These are phyloP conservation scores for Dothideomycetidae sp. DNA, from an alignment of 2,329 filamentous ascomycete species.

Conservation along the genomic window DNA sequence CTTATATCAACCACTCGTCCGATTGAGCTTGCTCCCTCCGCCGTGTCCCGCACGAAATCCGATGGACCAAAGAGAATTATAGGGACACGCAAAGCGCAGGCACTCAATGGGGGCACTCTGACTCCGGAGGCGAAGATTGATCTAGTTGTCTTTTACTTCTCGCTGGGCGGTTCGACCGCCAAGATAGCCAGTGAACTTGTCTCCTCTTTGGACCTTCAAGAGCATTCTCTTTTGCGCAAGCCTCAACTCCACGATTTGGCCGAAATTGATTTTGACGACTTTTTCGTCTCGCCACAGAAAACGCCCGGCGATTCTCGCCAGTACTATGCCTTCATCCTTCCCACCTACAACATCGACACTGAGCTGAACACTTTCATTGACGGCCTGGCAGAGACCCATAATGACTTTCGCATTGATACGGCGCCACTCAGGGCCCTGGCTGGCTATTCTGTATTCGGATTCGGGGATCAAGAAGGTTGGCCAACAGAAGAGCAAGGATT, in stretches of 20 bases:
- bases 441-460: constrained; percentile 87
- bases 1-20: background rate
- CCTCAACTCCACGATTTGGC: constrained; percentile 64
- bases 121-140: constrained; percentile 35
- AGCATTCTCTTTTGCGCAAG: constrained; percentile 29
- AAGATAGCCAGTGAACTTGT: constrained; percentile 52
- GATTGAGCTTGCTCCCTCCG: background rate
- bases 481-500: constrained; percentile 80
- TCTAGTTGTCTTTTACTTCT: constrained; percentile 76
- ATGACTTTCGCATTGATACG: constrained; percentile 93
- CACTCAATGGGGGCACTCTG: constrained; percentile 3
- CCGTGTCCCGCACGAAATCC: constrained; percentile 2
- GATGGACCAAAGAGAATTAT: constrained; percentile 19
- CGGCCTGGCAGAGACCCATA: constrained; percentile 80
- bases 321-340: constrained; percentile 74
- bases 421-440: constrained; percentile 60
- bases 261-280: constrained; percentile 84
- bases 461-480: constrained; percentile 86
- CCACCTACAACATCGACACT: constrained; percentile 90
- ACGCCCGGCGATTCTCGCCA: constrained; percentile 24
- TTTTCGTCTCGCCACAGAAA: constrained; percentile 67
- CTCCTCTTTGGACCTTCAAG: constrained; percentile 36
- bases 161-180: constrained; percentile 71
- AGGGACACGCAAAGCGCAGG: constrained; percentile 14
- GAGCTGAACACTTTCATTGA: constrained; percentile 77